Base-by-base conservation (phyloP, 176 grass and related monocot species). In the Eragrostis curvula region DNA sequence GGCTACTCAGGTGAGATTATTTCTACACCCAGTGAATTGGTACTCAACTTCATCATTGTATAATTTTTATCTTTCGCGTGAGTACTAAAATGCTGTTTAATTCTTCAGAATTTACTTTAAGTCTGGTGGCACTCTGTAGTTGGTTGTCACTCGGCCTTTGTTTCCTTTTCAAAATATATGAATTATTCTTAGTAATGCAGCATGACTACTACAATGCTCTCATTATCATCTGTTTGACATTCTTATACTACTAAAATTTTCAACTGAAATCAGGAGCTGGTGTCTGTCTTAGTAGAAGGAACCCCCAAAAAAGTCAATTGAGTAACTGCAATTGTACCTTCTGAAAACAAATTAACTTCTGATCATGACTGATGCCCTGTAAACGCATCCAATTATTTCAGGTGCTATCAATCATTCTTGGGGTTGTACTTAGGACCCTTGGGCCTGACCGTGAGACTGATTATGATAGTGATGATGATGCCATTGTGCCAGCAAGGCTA, bases 391-490 rank as follows among this genome's bases (percentile, higher is more conserved):
- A 14, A 70, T 29, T 71, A 85, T 46, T 58, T 20, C 77, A 99
- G 97, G 91, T 79, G 45, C 6, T 94, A 5, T 96, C 91, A 16
- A 90, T 99, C 62, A 45, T 96, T 63, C 73, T 92, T 51, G 91
- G 89, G 7, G 87, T 99, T 59, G 74, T 99, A 42, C 87, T 99
- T 8, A 88, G 85, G 65, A 84, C 89, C 47, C 82, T 99, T 68
- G 93, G 93, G 10, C 97, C 97, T 74, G 91, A 99, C 45, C 62
- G 14, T 27, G 91, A 77, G 74, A 90, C 14, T 63, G 83, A 92
- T 36, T 96, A 93, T 23, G 96, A 99, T 25, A 99, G 96, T 10
- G 96, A 99, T 28, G 96, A 99, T 27, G 96, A 96, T 7, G 0
- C 23, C 3, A 12, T 5, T 9, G 65, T 93, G 44, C 82, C 82